Conservation (phyloP, 371 early-diverging fungal genomes). For the Coemansia sp. region DNA sequence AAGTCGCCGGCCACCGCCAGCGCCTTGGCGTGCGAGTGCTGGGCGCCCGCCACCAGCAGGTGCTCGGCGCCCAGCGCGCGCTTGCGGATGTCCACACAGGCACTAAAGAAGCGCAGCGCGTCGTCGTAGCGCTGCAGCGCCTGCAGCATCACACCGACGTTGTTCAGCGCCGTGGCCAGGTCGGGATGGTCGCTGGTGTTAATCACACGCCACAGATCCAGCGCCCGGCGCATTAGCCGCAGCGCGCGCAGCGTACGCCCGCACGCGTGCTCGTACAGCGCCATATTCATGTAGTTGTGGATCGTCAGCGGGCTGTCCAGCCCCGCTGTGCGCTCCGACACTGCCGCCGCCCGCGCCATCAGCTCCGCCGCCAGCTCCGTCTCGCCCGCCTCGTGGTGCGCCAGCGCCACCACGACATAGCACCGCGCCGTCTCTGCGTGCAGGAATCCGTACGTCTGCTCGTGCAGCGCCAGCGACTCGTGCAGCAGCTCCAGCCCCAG, state of each 20-base stretch:
- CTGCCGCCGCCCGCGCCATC: conserved; percentile 84
- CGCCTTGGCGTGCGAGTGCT: conserved; percentile 77
- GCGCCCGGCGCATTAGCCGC: conserved; percentile 75
- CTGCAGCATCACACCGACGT: conserved; percentile 85
- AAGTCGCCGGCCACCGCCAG: conserved; percentile 76
- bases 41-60: conserved; percentile 64
- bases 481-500: conserved; percentile 78
- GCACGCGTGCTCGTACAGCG: conserved; percentile 80
- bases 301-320: conserved; percentile 87
- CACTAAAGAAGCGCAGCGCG: conserved; percentile 71
- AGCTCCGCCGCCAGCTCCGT: conserved; percentile 71
- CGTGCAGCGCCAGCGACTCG: conserved; percentile 84
- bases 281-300: conserved; percentile 86
- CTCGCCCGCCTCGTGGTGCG: conserved; percentile 79
- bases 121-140: conserved; percentile 64
- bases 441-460: conserved; percentile 88
- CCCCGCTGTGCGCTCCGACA: conserved; percentile 82
- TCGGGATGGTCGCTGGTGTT: conserved; percentile 80
- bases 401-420: conserved; percentile 84
- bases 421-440: conserved; percentile 86
- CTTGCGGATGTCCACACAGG: conserved; percentile 70
- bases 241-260: conserved; percentile 77
- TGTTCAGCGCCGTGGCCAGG: conserved; percentile 81
- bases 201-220: conserved; percentile 79
- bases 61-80: conserved; percentile 71